Evolutionary conservation across 2,329 filamentous ascomycete genomes (phyloP), one percentile per base, ranked within the genome.

Genomic region (Truncatella angustata): DNA sequence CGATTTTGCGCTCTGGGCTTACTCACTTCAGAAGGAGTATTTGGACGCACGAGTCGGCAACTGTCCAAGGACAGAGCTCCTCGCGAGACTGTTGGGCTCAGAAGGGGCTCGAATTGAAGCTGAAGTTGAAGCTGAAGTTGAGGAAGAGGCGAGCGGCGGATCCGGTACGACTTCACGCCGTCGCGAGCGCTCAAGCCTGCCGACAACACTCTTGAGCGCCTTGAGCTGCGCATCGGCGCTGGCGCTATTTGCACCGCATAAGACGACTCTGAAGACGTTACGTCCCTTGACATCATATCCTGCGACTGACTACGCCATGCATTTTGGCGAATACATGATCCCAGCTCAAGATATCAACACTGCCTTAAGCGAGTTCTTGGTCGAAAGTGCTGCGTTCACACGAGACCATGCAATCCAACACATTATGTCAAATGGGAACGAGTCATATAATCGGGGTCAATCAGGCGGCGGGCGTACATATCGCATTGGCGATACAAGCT

Each of bases 1-100:
- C n/a, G 43, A 46, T 32, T 35, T 46, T 11, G 23, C 43, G 24
- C 5, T 46, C n/a, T 46, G 43, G 43, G 43, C 43, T 5, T 46
- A n/a, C 28, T 44, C 40, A 7, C 40, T 44, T 3, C 40, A 44
- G 11, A n/a, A 10, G 7, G 28, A 44, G 14, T 28, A 44, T 24
- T 16, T 28, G 21, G 40, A 44, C 4, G n/a, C 24, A 24, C 7
- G 9, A 11, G 40, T 23, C 24, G n/a, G 21, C 10, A 21, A 42
- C 21, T 18, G 23, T 16, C 5, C 23, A n/a, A 28, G 21, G 9
- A 44, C 9, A n/a, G 40, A 23, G 3, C n/a, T 44, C 12, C 12
- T 26, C 21, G 23, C 20, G 1, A 21, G 40, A 23, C 16, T 44
- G 16, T 18, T 44, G 12, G 21, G 40, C 1, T 4, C 23, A 16